Evolutionary conservation across 306 rosid genomes (phyloP).

Genomic region (Trifolium fragiferum): DNA sequence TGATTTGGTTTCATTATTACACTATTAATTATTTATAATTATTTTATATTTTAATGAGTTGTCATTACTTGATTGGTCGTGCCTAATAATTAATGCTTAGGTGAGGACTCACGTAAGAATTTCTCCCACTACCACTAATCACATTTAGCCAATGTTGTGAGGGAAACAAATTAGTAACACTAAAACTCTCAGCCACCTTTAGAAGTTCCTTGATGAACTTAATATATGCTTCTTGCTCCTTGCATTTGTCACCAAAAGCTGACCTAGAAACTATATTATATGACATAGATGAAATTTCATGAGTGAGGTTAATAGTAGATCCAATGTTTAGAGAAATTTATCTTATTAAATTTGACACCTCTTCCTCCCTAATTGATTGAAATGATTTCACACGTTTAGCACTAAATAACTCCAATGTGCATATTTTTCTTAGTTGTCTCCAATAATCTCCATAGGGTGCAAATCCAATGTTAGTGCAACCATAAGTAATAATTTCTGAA

Average conservation of each 20-base stretch:
- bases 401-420: background rate
- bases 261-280: conserved; percentile 19
- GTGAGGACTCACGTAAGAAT: no score
- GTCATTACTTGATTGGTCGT: no score
- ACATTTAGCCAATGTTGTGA: conserved; percentile 37
- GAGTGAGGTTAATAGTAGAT: background rate
- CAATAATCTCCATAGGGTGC: background rate
- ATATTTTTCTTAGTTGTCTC: background rate
- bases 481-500: background rate
- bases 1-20: no score
- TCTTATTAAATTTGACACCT: background rate
- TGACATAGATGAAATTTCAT: background rate
- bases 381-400: background rate
- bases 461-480: background rate
- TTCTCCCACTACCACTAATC: no score
- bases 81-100: no score
- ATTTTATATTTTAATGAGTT: no score
- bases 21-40: no score
- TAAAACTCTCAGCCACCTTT: background rate
- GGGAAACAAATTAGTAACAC: conserved; percentile 41
- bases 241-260: conserved; percentile 35
- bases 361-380: background rate
- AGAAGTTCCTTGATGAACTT: background rate
- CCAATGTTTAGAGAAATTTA: background rate
- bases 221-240: conserved; percentile 25